A percentile compares a stretch with the other conserved stretches of the same genome.
These are phyloP conservation scores for Didymosphaeria variabile DNA, from an alignment of 2,329 filamentous ascomycete species.

Conservation along the genomic window DNA sequence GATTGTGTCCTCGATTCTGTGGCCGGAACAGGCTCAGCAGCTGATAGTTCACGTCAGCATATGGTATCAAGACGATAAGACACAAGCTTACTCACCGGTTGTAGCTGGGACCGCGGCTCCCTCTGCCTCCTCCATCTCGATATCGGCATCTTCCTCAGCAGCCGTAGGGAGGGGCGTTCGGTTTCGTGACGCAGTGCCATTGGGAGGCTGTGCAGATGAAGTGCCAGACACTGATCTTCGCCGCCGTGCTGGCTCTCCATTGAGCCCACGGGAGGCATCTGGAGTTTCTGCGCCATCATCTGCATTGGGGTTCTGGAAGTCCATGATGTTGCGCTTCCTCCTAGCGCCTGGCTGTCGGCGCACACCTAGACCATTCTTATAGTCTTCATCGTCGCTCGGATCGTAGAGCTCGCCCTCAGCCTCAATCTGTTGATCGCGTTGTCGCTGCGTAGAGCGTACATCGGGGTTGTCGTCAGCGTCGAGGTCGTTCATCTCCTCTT, in stretches of 20 bases:
- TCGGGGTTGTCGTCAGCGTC: conserved; percentile 91
- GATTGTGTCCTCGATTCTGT: conserved; percentile 34
- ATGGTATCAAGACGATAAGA: background rate
- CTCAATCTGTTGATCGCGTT: conserved; percentile 80
- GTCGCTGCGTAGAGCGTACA: conserved; percentile 79
- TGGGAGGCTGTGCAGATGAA: conserved; percentile 29
- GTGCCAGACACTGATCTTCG: conserved; percentile 38
- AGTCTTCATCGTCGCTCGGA: conserved; percentile 90
- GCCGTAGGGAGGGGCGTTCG: conserved; percentile 38
- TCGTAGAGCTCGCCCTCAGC: conserved; percentile 76
- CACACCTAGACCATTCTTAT: conserved; percentile 76
- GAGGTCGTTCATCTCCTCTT: conserved; percentile 70
- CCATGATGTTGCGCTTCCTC: conserved; percentile 67
- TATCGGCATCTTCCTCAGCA: conserved; percentile 47
- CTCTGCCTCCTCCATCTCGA: conserved; percentile 46
- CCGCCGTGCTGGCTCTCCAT: conserved; percentile 44
- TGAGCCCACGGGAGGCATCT: conserved; percentile 37
- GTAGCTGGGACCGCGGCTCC: conserved; percentile 25
- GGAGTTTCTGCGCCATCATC: conserved; percentile 40
- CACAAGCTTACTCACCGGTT: conserved; percentile 12
- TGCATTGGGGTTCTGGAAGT: conserved; percentile 65
- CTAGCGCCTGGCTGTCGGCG: conserved; percentile 61
- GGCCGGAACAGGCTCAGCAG: conserved; percentile 15
- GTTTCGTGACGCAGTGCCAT: conserved; percentile 33
- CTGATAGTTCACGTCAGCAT: conserved; percentile 7